These are phyloP conservation scores for Penicillium lividum DNA, from an alignment of 495 filamentous ascomycete species.

Conservation along the genomic window DNA sequence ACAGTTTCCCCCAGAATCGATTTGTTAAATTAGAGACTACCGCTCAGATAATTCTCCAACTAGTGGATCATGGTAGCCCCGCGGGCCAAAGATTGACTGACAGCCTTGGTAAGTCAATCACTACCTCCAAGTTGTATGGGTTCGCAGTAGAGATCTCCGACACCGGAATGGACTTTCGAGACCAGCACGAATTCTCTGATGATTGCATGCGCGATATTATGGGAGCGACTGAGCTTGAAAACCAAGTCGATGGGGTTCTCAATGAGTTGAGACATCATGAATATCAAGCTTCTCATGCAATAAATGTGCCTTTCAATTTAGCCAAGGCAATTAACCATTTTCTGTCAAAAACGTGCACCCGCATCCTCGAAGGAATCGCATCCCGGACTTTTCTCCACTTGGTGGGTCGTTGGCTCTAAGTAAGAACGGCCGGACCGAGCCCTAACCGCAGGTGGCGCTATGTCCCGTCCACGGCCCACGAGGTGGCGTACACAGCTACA, in stretches of 20 bases:
- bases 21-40: slow-evolving; percentile 16
- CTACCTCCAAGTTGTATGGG: slow-evolving; percentile 16
- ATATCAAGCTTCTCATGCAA: not conserved
- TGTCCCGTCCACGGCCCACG: not conserved
- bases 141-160: slow-evolving; percentile 25
- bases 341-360: too few species aligned
- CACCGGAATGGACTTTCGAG: slow-evolving; percentile 20
- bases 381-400: not conserved
- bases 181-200: slow-evolving; percentile 25
- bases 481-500: not conserved
- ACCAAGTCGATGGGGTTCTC: slow-evolving; percentile 24
- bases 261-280: not conserved
- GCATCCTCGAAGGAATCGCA: not conserved
- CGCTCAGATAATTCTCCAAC: slow-evolving; percentile 15
- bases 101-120: slow-evolving; percentile 6
- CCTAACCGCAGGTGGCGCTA: not conserved
- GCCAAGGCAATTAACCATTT: too few species aligned
- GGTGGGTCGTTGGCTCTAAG: not conserved
- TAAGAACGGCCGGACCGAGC: not conserved
- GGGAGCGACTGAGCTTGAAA: slow-evolving; percentile 25
- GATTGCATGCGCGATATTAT: slow-evolving; percentile 27
- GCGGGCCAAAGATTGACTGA: slow-evolving; percentile 21
- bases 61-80: slow-evolving; percentile 18
- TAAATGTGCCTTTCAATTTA: too few species aligned
- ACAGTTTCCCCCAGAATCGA: slow-evolving; percentile 15